Conservation (phyloP, 2,329 filamentous ascomycete species). For the Graphilbum sp. region DNA sequence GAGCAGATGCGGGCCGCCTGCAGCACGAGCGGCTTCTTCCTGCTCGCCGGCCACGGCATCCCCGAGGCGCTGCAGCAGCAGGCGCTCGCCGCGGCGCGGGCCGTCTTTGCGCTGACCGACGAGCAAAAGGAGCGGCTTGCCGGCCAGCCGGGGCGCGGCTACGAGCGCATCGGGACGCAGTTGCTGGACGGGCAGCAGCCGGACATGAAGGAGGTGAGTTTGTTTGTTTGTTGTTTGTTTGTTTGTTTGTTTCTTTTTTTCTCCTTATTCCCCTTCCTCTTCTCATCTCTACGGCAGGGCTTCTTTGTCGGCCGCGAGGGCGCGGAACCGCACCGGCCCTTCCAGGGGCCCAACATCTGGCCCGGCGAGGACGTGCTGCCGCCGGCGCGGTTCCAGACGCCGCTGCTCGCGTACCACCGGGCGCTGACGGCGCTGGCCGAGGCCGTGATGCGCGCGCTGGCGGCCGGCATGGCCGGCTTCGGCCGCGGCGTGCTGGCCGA, state of each 20-base stretch:
- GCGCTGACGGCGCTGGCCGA: constrained; percentile 18
- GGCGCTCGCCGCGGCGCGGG: constrained; percentile 15
- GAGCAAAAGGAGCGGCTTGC: constrained; percentile 25
- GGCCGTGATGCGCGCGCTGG: constrained; percentile 23
- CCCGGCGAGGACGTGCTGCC: constrained; percentile 15
- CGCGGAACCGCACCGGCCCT: constrained; percentile 14
- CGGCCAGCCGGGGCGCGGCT: constrained; percentile 23
- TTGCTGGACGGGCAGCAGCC: constrained; percentile 23
- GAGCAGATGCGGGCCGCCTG: constrained; percentile 9
- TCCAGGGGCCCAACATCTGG: constrained; percentile 22
- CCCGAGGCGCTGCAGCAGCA: constrained; percentile 7
- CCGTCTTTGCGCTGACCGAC: constrained; percentile 29
- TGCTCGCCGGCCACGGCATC: constrained; percentile 10
- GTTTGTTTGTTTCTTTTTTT: too few species aligned
- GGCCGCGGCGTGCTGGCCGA: constrained; percentile 23
- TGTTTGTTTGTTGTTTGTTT: constrained; percentile 1
- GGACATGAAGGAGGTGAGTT: constrained; percentile 27
- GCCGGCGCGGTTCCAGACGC: constrained; percentile 16
- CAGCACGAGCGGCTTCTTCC: constrained; percentile 14
- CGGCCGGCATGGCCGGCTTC: constrained; percentile 20
- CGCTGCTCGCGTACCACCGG: constrained; percentile 22
- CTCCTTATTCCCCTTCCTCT: too few species aligned
- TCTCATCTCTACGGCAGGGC: too few species aligned
- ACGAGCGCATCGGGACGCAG: constrained; percentile 28
- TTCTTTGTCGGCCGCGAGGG: constrained; percentile 18